Percentiles rank a stretch among this genome's conserved stretches.
Conservation (phyloP, 768 basidiomycete species). For the Rhodotorula babjevae region DNA sequence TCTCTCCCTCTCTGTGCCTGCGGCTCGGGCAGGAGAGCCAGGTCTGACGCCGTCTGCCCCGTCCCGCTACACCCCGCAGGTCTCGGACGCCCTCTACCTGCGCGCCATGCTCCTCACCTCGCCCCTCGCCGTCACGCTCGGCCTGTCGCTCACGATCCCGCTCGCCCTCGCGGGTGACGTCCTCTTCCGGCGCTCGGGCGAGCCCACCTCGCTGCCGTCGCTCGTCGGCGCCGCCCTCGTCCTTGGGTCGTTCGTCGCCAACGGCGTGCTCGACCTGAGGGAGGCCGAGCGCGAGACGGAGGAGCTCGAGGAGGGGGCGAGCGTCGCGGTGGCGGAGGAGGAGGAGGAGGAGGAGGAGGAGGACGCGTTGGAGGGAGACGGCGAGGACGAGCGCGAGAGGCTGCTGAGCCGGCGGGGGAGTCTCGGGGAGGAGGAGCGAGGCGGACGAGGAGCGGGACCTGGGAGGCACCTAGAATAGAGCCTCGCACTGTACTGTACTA, state of each 20-base stretch:
- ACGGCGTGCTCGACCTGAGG: conserved; percentile 54
- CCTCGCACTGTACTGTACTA: neutral
- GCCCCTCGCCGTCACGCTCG: conserved; percentile 85
- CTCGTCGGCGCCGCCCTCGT: conserved; percentile 73
- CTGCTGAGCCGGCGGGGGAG: conserved; percentile 2
- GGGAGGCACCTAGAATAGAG: neutral
- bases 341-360: conserved; percentile 51
- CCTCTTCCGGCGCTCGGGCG: conserved; percentile 51
- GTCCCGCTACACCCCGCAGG: conserved; percentile 7
- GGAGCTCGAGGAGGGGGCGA: neutral
- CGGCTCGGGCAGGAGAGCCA: neutral
- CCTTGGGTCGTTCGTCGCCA: conserved; percentile 66
- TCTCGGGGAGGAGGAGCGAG: conserved; percentile 7
- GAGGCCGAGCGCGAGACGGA: conserved; percentile 36
- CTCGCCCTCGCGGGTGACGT: conserved; percentile 76
- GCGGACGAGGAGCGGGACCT: neutral
- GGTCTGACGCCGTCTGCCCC: no score
- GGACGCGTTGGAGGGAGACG: neutral
- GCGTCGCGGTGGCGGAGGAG: conserved; percentile 50
- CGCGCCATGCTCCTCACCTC: conserved; percentile 95
- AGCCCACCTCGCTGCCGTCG: conserved; percentile 47
- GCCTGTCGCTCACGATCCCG: conserved; percentile 88
- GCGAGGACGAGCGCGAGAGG: conserved; percentile 43
- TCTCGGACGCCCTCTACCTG: conserved; percentile 57
- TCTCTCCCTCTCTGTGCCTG: conserved; percentile 53